Base-by-base conservation (phyloP, 345 rosid genomes). In the Populus euphratica region DNA sequence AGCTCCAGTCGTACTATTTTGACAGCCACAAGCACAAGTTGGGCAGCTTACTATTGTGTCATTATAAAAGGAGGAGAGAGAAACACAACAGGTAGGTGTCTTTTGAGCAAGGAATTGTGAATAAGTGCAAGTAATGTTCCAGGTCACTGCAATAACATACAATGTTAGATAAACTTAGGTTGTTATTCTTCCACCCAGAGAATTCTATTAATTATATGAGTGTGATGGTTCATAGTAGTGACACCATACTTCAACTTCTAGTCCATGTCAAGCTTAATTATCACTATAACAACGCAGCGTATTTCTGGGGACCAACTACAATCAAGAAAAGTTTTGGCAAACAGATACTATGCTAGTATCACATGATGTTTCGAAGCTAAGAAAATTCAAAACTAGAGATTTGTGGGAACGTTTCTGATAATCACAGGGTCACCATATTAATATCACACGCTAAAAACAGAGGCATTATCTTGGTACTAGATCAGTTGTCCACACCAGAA, bases 91-190 rank as follows among this genome's bases (percentile, higher is more conserved):
- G 36, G 83, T 76, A 13, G 80, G 83, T 36, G 83, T 81, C 73
- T 81, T 81, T 61, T 81, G 83, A 81, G 83, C 80, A 35, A 81
- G 74, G 72, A 81, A 81, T 77, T 81, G 83, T 8, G 83, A 81
- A 68, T 81, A 81, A 67, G 83, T 81, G 79, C 83, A 81, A 33
- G 83, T 81, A 67, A 81, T 69, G 47, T 81, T 81, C 83, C 83
- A 81, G 73, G 83, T 81, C 83, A 81, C 84, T 81, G 84, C 78
- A 43, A 77, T 67, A 38, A 50, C 52, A 56, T 41, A 27, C 31
- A 52, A 68, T 39, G 74, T 41, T 72, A 70, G 67, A 56, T 29
- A 52, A 33, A 36, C 50, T 70, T 44, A 39, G 17, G 36, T 31
- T 61, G 31, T 33, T 47, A 33, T 50, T 35, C 31, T 4, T 38